A percentile compares a stretch with the other conserved stretches of the same genome.
Conservation (phyloP, 2,329 filamentous ascomycete species). For the Cercospora sojina region DNA sequence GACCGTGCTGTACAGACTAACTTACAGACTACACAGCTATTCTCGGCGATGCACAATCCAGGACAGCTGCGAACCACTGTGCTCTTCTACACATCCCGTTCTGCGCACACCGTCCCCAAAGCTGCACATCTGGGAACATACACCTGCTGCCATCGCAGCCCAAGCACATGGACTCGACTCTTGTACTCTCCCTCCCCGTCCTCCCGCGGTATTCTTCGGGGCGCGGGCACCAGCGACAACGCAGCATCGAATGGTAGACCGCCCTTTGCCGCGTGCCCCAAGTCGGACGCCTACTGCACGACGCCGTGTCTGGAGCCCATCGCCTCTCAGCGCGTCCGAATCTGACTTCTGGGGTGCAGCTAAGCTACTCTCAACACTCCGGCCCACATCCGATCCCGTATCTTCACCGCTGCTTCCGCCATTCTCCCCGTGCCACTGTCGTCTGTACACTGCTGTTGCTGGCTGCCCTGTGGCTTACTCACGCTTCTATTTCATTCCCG, state of each 20-base stretch:
- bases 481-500: not conserved
- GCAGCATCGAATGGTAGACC: slow-evolving; percentile 9
- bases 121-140: not conserved
- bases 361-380: slow-evolving; percentile 9
- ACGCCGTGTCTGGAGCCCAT: slow-evolving; percentile 7
- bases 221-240: not conserved
- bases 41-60: not conserved
- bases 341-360: slow-evolving; percentile 12
- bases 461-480: not conserved
- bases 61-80: not conserved
- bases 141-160: not conserved
- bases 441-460: not conserved
- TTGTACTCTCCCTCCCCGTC: too few relatives aligned
- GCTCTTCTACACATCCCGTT: not conserved
- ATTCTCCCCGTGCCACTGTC: not conserved
- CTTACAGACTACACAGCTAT: too few relatives aligned
- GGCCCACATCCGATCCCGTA: not conserved
- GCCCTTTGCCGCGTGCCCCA: slow-evolving; percentile 6
- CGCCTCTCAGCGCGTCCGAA: not conserved
- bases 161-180: not conserved
- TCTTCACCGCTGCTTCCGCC: slow-evolving; percentile 1
- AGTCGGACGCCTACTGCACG: not conserved
- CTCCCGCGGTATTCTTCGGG: not conserved
- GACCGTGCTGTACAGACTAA: not conserved
- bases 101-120: too few relatives aligned